Base-by-base conservation (phyloP, 169 alveolate genomes). In the Eimeria praecox region DNA sequence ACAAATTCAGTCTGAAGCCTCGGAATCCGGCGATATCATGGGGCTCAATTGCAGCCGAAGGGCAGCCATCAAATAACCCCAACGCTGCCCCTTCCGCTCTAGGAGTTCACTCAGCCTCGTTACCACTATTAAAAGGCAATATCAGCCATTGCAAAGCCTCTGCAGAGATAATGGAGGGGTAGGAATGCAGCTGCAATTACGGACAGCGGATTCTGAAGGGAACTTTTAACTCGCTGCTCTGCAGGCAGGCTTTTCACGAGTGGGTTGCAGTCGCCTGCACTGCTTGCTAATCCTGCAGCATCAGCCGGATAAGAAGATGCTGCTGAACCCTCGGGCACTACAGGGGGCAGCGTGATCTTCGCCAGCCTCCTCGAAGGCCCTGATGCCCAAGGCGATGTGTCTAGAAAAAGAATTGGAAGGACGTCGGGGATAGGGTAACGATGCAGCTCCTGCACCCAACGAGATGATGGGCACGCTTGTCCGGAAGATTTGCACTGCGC, bases 121-220 rank as follows among this genome's bases (percentile, higher is more conserved):
- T 69, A 35, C n/a, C 5, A 35, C 54, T 9, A 73, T 1, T 3
- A 38, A 52, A 33, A 27, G 38, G 30, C 38, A 35, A 59, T 59
- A n/a, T 14, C 6, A 35, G 83, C 54, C 52, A 73, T 9, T 0
- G 38, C 73, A 62, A 24, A n/a, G n/a, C n/a, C n/a, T n/a, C 77
- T 8, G 24, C 40, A 66, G 42, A 66, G 42, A 40, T 33, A 44
- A 42, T 49, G 42, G 22, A 52, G 9, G 30, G 5, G 91, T 77
- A 83, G 52, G 22, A 24, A 73, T 83, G 75, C 10, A 52, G 24
- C 16, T 8, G 27, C 42, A 40, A 44, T 2, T 83, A 62, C 93
- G 78, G 64, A 87, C 93, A 87, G 93, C 6, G 93, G 93, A 62
- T 87, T 87, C 52, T 87, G 93, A 10, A 87, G 82, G 73, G 93